phyloP scores from a whole-genome alignment of 1,284 basidiomycete species.

The Apiotrichum domesticum region DNA sequence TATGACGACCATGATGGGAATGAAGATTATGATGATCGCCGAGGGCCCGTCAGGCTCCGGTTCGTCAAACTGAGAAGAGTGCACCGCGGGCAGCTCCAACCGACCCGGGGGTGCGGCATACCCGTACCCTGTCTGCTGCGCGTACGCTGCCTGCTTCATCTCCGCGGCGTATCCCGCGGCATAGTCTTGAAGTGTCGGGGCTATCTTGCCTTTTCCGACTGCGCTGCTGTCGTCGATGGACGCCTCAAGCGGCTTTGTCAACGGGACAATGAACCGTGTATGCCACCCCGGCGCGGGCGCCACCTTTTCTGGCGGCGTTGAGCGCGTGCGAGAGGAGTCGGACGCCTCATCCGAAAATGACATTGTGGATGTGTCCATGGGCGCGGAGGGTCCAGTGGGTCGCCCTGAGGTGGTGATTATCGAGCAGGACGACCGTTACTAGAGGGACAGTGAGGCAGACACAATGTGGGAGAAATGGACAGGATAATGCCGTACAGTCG shows the following conservation, averaged over 20 bases:
- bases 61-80: background rate
- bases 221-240: background rate
- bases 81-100: background rate
- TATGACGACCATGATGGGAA: conserved; percentile 86
- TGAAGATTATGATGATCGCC: conserved; percentile 36
- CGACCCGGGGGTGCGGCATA: too few relatives aligned
- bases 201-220: background rate
- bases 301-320: conserved; percentile 3
- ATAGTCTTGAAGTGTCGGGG: background rate
- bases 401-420: too few relatives aligned
- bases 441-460: too few relatives aligned
- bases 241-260: conserved; percentile 10
- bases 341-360: conserved; percentile 21
- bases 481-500: too few relatives aligned
- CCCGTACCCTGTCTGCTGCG: too few relatives aligned
- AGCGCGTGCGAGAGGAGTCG: conserved; percentile 8
- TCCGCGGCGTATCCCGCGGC: background rate
- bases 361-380: conserved; percentile 34
- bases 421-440: too few relatives aligned
- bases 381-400: too few relatives aligned
- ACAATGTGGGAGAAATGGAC: too few relatives aligned
- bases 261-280: conserved; percentile 26
- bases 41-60: conserved; percentile 22
- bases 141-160: background rate
- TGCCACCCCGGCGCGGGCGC: conserved; percentile 21